These are phyloP conservation scores for Malania oleifera DNA, from an alignment of 164 flowering plant species.

Conservation along the genomic window DNA sequence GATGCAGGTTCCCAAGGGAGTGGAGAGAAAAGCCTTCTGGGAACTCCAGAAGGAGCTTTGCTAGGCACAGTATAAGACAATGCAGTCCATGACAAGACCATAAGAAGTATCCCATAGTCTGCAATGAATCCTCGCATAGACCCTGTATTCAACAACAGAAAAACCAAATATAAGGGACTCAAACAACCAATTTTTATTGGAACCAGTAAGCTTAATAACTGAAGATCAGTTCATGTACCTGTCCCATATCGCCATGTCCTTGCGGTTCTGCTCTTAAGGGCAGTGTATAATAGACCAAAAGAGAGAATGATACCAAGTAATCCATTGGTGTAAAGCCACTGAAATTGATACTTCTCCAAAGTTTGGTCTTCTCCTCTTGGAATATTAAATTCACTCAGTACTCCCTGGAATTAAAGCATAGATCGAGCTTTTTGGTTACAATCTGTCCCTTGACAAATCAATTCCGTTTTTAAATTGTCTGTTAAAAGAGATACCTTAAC, in stretches of 20 bases:
- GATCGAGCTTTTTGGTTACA: not conserved
- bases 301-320: slow-evolving; percentile 42
- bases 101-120: slow-evolving; percentile 52
- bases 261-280: slow-evolving; percentile 56
- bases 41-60: slow-evolving; percentile 43
- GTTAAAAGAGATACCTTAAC: slow-evolving; percentile 36
- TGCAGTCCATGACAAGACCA: slow-evolving; percentile 50
- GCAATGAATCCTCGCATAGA: slow-evolving; percentile 44
- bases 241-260: slow-evolving; percentile 61
- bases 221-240: slow-evolving; percentile 25
- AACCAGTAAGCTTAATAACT: too few relatives aligned
- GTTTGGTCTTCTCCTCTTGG: slow-evolving; percentile 27
- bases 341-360: slow-evolving; percentile 26
- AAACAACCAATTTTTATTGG: too few relatives aligned
- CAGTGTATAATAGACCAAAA: slow-evolving; percentile 44
- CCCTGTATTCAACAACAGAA: slow-evolving; percentile 19
- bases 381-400: slow-evolving; percentile 36
- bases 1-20: slow-evolving; percentile 43
- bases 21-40: slow-evolving; percentile 48
- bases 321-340: slow-evolving; percentile 51
- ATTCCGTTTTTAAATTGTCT: not conserved
- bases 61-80: slow-evolving; percentile 42
- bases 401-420: slow-evolving; percentile 31
- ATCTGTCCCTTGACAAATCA: not conserved
- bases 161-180: not conserved